Percentiles rank a stretch among this genome's conserved stretches.
These are phyloP conservation scores for Penicillium turbatum DNA, from an alignment of 495 filamentous ascomycete species.

Conservation along the genomic window DNA sequence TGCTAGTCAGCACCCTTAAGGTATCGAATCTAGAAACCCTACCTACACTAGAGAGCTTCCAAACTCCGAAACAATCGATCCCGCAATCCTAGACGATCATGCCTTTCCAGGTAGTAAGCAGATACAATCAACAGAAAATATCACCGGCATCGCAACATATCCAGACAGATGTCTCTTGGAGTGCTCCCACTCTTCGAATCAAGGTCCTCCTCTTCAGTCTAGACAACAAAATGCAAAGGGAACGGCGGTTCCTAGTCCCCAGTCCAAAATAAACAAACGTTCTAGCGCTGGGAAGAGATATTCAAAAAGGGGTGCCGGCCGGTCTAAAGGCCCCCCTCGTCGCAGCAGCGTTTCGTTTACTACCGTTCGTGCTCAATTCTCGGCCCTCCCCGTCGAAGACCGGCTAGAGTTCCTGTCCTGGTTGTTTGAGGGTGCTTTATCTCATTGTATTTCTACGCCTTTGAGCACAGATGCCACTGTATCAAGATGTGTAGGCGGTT, in stretches of 20 bases:
- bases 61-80: conserved; percentile 1
- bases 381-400: conserved; percentile 10
- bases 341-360: conserved; percentile 3
- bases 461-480: neutral
- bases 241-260: neutral
- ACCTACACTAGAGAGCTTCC: neutral
- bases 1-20: neutral
- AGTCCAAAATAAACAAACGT: conserved; percentile 2
- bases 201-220: too few relatives aligned
- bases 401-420: conserved; percentile 17
- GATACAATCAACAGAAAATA: neutral
- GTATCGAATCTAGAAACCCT: conserved; percentile 1
- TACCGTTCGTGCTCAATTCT: conserved; percentile 12
- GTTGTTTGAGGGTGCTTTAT: conserved; percentile 14
- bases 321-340: neutral
- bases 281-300: neutral
- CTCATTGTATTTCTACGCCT: conserved; percentile 3
- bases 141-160: neutral
- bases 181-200: neutral
- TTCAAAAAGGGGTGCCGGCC: neutral
- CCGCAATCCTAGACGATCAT: conserved; percentile 1
- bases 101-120: neutral
- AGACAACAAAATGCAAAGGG: neutral
- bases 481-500: neutral
- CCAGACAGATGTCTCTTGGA: neutral